These are phyloP conservation scores for Scheffersomyces ergatensis DNA, from an alignment of 805 yeast species.

Conservation along the genomic window DNA sequence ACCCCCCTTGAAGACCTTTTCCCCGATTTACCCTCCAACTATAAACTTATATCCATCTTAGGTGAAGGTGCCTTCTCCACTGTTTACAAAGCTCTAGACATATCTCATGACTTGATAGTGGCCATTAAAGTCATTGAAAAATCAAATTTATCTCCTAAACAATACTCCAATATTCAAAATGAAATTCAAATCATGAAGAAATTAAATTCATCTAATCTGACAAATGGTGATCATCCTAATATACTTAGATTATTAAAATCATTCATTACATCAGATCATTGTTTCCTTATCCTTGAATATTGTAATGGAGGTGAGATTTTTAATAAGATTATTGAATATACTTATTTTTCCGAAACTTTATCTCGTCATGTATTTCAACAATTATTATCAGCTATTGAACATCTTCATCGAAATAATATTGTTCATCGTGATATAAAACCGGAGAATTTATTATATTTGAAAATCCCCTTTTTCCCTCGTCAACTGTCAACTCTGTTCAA, in stretches of 20 bases:
- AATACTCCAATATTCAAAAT: constrained; percentile 57
- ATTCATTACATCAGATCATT: constrained; percentile 50
- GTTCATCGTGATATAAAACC: constrained; percentile 86
- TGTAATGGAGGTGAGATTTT: constrained; percentile 80
- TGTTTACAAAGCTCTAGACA: constrained; percentile 70
- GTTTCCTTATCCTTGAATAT: constrained; percentile 65
- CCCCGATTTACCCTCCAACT: constrained; percentile 27
- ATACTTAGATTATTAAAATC: constrained; percentile 54
- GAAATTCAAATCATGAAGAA: constrained; percentile 75
- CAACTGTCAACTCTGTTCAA: constrained; percentile 27
- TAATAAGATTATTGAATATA: constrained; percentile 73
- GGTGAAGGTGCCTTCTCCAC: constrained; percentile 92
- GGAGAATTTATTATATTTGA: constrained; percentile 67
- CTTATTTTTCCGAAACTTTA: constrained; percentile 72
- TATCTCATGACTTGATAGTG: constrained; percentile 31
- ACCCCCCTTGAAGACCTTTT: constrained; percentile 9
- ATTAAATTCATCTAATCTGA: constrained; percentile 21
- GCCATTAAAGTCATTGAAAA: constrained; percentile 80
- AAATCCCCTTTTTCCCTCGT: constrained; percentile 46
- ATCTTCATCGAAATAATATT: constrained; percentile 63
- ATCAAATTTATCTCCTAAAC: constrained; percentile 47
- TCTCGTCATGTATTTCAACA: constrained; percentile 72
- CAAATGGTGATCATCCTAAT: constrained; percentile 55
- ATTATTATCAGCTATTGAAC: constrained; percentile 66
- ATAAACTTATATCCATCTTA: constrained; percentile 31